Percentiles rank a stretch among this genome's conserved stretches.
phyloP scores from a whole-genome alignment of 441 rosid species.

The Flueggea neowawraea region DNA sequence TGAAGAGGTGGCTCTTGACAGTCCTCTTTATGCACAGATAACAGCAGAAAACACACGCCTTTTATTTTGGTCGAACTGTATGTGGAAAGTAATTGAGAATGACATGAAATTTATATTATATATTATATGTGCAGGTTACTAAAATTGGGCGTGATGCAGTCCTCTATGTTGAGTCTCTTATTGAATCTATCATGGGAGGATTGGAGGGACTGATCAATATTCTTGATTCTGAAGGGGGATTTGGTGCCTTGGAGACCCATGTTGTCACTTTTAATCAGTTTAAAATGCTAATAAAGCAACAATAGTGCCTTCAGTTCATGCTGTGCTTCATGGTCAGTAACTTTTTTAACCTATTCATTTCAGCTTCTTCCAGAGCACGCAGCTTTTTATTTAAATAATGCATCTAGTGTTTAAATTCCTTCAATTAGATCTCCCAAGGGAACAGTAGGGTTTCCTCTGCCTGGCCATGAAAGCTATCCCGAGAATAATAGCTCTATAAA shows the following conservation, averaged over 20 bases:
- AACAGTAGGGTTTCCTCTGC: slow-evolving; percentile 67
- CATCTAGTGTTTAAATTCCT: slow-evolving; percentile 60
- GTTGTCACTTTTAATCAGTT: slow-evolving; percentile 24
- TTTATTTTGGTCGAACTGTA: not conserved
- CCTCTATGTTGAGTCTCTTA: slow-evolving; percentile 95
- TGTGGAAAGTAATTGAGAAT: not conserved
- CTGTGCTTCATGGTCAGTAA: not conserved
- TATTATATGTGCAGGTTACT: slow-evolving; percentile 57
- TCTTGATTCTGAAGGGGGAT: slow-evolving; percentile 99
- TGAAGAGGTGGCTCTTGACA: slow-evolving; percentile 70
- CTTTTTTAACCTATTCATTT: slow-evolving; percentile 19
- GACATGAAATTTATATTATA: not conserved
- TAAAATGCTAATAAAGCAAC: not conserved
- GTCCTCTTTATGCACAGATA: not conserved
- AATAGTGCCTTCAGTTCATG: slow-evolving; percentile 14
- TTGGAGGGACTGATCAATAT: slow-evolving; percentile 97
- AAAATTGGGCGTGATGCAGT: slow-evolving; percentile 97
- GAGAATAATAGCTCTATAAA: slow-evolving; percentile 89
- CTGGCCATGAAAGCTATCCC: slow-evolving; percentile 98
- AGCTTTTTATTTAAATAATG: slow-evolving; percentile 77
- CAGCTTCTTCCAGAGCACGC: slow-evolving; percentile 99
- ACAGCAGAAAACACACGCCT: not conserved
- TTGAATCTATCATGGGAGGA: slow-evolving; percentile 99
- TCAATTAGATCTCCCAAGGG: slow-evolving; percentile 84
- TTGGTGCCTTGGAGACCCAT: slow-evolving; percentile 98